Conservation (phyloP, 192 early-diverging fungal genomes). For the Lobosporangium transversale region DNA sequence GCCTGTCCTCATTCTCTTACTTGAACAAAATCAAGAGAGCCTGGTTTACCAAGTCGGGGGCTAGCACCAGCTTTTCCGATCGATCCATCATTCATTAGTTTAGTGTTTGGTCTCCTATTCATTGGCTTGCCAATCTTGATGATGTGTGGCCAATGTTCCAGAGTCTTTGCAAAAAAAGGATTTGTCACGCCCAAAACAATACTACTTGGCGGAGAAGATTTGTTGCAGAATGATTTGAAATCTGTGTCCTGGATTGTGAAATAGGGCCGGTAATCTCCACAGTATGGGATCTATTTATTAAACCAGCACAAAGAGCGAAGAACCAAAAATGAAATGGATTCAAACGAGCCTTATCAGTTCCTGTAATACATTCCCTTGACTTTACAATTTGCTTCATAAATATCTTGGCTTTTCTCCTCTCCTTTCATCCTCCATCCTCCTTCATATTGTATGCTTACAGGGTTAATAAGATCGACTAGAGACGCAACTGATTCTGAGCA, state of each 20-base stretch:
- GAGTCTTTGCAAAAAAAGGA: conserved; percentile 89
- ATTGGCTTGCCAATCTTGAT: conserved; percentile 61
- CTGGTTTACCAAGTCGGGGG: conserved; percentile 35
- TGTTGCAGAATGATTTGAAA: conserved; percentile 75
- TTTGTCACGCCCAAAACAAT: conserved; percentile 96
- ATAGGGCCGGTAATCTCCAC: conserved; percentile 96
- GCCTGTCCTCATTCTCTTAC: conserved; percentile 16
- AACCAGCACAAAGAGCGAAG: neutral
- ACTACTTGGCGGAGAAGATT: conserved; percentile 76
- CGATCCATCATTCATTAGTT: conserved; percentile 17
- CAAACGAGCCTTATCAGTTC: neutral
- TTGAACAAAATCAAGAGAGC: conserved; percentile 61
- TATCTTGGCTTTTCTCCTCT: neutral
- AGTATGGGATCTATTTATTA: conserved; percentile 80
- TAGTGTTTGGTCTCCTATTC: conserved; percentile 45
- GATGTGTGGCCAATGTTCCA: conserved; percentile 94
- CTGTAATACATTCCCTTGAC: no score
- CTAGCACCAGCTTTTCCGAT: conserved; percentile 28
- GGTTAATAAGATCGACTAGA: conserved; percentile 92
- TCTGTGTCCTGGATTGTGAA: conserved; percentile 98
- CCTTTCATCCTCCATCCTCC: neutral
- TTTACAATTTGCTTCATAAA: no score
- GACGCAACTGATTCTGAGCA: conserved; percentile 86
- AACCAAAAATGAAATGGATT: no score
- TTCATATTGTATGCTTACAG: conserved; percentile 61